A percentile compares a stretch with the other conserved stretches of the same genome.
phyloP scores from a whole-genome alignment of 441 rosid genomes.

The Brassica balearica region DNA sequence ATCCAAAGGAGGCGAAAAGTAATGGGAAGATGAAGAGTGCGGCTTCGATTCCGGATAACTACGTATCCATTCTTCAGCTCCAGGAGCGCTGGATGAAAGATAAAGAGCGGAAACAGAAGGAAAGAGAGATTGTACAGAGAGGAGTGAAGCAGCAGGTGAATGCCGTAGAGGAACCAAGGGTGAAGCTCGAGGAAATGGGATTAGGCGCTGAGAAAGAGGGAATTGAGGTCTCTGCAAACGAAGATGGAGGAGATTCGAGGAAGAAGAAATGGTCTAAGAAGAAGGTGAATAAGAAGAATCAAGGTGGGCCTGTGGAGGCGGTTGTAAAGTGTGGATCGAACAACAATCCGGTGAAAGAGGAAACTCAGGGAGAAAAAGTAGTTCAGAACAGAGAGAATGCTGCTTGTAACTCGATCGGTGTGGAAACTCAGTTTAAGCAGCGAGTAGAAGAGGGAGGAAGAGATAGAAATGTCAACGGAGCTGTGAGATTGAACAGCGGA shows the following conservation, averaged over 20 bases:
- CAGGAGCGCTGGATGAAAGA: slow-evolving; percentile 34
- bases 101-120: slow-evolving; percentile 30
- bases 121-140: slow-evolving; percentile 1
- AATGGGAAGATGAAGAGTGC: slow-evolving; percentile 23
- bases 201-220: too few species aligned
- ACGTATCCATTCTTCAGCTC: slow-evolving; percentile 39
- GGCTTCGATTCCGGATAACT: slow-evolving; percentile 31
- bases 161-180: not conserved
- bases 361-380: not conserved
- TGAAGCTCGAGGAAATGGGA: slow-evolving; percentile 1
- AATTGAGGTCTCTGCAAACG: not conserved
- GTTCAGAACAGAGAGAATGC: not conserved
- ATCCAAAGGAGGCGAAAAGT: slow-evolving; percentile 13
- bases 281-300: slow-evolving; percentile 2
- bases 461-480: not conserved
- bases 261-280: slow-evolving; percentile 20
- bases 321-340: not conserved
- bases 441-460: not conserved
- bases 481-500: not conserved
- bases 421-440: slow-evolving; percentile 7
- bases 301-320: not conserved
- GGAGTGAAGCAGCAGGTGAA: slow-evolving; percentile 10
- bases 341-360: not conserved
- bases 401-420: not conserved
- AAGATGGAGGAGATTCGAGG: slow-evolving; percentile 1